These are phyloP conservation scores for Globisporangium alternatum DNA, from an alignment of 352 stramenopile genomes.

Conservation along the genomic window DNA sequence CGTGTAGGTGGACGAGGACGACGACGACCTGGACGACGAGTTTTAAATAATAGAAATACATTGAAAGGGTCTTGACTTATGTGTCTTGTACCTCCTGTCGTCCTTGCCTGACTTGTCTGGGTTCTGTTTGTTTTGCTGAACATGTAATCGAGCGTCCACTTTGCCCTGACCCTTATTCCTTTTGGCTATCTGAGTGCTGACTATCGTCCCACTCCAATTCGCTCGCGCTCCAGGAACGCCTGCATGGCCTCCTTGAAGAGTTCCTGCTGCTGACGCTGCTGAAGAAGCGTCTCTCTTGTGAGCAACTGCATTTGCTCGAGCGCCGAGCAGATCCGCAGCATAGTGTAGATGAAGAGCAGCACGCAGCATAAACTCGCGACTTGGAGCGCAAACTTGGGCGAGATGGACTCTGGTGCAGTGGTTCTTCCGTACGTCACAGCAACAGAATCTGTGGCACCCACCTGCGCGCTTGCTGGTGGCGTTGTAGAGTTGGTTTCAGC, in stretches of 20 bases:
- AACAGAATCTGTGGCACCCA: background rate
- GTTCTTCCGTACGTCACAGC: background rate
- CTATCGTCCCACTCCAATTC: background rate
- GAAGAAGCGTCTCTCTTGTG: conserved; percentile 47
- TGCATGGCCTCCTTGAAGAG: conserved; percentile 59
- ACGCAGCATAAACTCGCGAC: conserved; percentile 44
- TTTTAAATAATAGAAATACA: conserved; percentile 14
- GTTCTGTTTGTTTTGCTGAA: conserved; percentile 8
- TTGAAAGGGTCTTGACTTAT: conserved; percentile 8
- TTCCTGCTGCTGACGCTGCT: conserved; percentile 65
- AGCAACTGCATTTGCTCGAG: conserved; percentile 63
- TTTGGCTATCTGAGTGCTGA: background rate
- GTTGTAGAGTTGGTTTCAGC: background rate
- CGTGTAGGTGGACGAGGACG: conserved; percentile 32
- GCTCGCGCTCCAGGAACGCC: conserved; percentile 24
- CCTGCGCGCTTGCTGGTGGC: background rate
- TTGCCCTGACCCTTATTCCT: background rate
- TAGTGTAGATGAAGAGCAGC: conserved; percentile 69
- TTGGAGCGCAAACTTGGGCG: conserved; percentile 31
- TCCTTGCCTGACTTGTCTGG: background rate
- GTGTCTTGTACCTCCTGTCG: background rate
- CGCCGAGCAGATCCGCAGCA: conserved; percentile 50
- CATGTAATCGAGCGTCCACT: background rate
- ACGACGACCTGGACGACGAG: conserved; percentile 29
- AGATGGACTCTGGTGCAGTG: background rate